Conservation (phyloP, 768 basidiomycete genomes). For the Termitomyces eurrhizus region DNA sequence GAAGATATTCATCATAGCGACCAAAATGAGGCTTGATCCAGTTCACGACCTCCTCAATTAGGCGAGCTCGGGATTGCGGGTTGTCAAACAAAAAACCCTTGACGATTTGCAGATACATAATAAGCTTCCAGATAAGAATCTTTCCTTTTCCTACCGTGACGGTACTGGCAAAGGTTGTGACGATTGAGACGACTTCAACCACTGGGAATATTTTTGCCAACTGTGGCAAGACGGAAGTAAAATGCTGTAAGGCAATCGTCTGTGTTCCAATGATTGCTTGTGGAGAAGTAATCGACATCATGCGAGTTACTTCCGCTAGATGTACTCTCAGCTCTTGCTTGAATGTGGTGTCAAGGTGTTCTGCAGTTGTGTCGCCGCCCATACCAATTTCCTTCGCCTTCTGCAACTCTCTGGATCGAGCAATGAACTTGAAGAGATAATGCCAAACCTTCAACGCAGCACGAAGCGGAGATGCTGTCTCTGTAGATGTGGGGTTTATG, state of each 20-base stretch:
- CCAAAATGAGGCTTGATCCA: constrained; percentile 98
- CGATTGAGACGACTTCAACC: constrained; percentile 82
- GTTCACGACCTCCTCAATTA: constrained; percentile 84
- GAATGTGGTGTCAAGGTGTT: constrained; percentile 82
- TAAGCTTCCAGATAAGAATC: constrained; percentile 89
- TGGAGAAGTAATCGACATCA: constrained; percentile 82
- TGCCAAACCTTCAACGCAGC: constrained; percentile 96
- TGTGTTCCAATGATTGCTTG: constrained; percentile 94
- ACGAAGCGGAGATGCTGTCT: constrained; percentile 75
- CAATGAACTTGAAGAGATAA: constrained; percentile 93
- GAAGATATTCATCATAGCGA: constrained; percentile 77
- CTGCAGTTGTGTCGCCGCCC: constrained; percentile 77
- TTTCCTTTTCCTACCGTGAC: constrained; percentile 76
- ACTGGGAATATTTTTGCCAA: constrained; percentile 75
- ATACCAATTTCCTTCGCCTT: constrained; percentile 76
- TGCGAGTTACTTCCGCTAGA: constrained; percentile 74
- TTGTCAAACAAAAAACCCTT: constrained; percentile 87
- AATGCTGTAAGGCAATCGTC: constrained; percentile 90
- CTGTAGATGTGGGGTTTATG: constrained; percentile 62
- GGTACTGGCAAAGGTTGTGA: constrained; percentile 84
- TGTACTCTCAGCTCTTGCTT: constrained; percentile 79
- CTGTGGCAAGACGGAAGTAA: constrained; percentile 88
- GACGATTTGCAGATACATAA: constrained; percentile 91
- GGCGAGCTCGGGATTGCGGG: constrained; percentile 66
- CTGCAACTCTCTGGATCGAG: constrained; percentile 85